Evolutionary conservation across 2,329 filamentous ascomycete genomes (phyloP).

Genomic region (Chalaropsis thielavioides): DNA sequence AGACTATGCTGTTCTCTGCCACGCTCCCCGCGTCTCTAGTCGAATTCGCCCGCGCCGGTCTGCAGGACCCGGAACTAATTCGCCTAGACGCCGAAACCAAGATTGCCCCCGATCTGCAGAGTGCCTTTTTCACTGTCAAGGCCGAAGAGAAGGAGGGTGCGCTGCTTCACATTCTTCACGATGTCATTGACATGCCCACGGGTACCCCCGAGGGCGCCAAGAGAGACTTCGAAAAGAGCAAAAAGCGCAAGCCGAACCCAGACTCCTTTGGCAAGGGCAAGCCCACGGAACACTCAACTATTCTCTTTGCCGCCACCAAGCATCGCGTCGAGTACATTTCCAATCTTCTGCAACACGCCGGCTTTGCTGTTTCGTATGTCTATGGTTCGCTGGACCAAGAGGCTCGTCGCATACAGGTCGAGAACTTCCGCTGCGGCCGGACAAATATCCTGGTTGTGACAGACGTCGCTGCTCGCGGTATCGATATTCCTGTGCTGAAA

Average conservation of each 20-base stretch:
- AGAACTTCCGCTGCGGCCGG: slow-evolving; percentile 71
- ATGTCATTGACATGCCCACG: slow-evolving; percentile 81
- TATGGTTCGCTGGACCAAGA: slow-evolving; percentile 93
- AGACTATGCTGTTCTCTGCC: slow-evolving; percentile 89
- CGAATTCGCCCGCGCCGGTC: slow-evolving; percentile 83
- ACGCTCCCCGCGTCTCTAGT: slow-evolving; percentile 88
- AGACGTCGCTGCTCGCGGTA: slow-evolving; percentile 89
- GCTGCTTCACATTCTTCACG: slow-evolving; percentile 72
- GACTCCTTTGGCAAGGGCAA: slow-evolving; percentile 45
- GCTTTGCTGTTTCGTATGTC: slow-evolving; percentile 82
- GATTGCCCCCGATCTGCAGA: slow-evolving; percentile 89
- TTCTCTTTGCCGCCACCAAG: slow-evolving; percentile 88
- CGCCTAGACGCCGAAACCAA: slow-evolving; percentile 90
- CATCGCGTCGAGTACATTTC: slow-evolving; percentile 93
- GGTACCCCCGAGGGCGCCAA: slow-evolving; percentile 42
- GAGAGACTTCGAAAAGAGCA: slow-evolving; percentile 34
- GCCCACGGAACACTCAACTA: slow-evolving; percentile 81
- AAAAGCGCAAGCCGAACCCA: slow-evolving; percentile 58
- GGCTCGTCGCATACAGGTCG: slow-evolving; percentile 79
- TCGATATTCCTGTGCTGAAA: slow-evolving; percentile 88
- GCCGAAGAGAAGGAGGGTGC: slow-evolving; percentile 88
- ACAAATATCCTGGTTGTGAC: slow-evolving; percentile 91
- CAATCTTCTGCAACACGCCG: slow-evolving; percentile 60
- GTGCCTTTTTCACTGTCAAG: slow-evolving; percentile 87
- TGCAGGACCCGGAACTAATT: slow-evolving; percentile 83